A percentile compares a stretch with the other conserved stretches of the same genome.
phyloP scores from a whole-genome alignment of 164 flowering plant genomes.

The Stephania japonica region DNA sequence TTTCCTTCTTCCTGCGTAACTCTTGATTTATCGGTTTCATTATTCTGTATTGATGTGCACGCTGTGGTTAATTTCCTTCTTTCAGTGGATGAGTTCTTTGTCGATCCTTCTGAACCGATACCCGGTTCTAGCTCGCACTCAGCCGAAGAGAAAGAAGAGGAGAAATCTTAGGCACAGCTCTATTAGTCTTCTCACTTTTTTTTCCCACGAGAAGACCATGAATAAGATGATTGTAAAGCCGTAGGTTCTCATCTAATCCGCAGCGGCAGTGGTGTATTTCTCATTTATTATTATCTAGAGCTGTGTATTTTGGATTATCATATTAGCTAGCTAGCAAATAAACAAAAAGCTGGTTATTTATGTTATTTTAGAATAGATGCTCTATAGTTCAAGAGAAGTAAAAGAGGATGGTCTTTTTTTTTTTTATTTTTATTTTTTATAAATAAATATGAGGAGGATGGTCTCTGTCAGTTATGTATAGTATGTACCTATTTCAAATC shows the following conservation, averaged over 20 bases:
- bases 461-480: too few species aligned
- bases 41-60: slow-evolving; percentile 67
- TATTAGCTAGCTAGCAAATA: background rate
- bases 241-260: background rate
- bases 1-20: too few species aligned
- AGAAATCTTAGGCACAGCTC: slow-evolving; percentile 16
- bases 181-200: background rate
- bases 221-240: background rate
- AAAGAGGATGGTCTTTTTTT: background rate
- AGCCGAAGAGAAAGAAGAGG: slow-evolving; percentile 40
- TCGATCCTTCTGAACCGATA: slow-evolving; percentile 37
- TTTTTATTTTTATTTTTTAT: too few species aligned
- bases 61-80: slow-evolving; percentile 16
- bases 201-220: background rate
- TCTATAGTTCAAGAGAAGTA: background rate
- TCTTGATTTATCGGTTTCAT: too few species aligned
- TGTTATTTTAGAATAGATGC: background rate
- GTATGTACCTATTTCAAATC: too few species aligned
- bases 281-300: background rate
- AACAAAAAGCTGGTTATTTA: background rate
- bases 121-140: slow-evolving; percentile 47
- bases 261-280: background rate
- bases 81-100: slow-evolving; percentile 89
- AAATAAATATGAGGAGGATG: too few species aligned
- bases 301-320: background rate